These are phyloP conservation scores for Neurospora africana DNA, from an alignment of 495 filamentous ascomycete genomes.

Conservation along the genomic window DNA sequence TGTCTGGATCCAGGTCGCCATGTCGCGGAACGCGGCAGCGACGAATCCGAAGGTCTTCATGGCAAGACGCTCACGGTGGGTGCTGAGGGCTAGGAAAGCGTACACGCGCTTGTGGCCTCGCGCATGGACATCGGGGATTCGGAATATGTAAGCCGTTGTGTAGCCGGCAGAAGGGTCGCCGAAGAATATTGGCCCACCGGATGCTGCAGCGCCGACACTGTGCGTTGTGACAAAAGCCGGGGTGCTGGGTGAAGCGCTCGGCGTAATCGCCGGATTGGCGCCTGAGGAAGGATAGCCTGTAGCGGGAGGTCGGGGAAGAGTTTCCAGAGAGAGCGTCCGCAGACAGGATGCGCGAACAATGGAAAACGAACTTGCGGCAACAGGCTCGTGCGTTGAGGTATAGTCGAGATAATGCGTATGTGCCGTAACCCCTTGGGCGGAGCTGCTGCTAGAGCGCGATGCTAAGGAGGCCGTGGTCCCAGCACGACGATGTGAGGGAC, in stretches of 20 bases:
- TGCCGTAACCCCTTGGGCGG: constrained; percentile 40
- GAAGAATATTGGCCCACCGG: constrained; percentile 71
- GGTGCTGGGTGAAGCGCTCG: constrained; percentile 23
- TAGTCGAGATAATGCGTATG: constrained; percentile 82
- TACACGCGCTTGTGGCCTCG: constrained; percentile 80
- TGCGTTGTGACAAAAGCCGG: constrained; percentile 43
- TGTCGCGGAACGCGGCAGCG: constrained; percentile 61
- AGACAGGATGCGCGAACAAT: constrained; percentile 77
- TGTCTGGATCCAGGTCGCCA: constrained; percentile 61
- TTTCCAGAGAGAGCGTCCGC: constrained; percentile 77
- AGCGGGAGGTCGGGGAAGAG: constrained; percentile 55
- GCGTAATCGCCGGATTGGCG: constrained; percentile 22
- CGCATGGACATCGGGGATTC: constrained; percentile 76
- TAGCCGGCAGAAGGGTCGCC: constrained; percentile 74
- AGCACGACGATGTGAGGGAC: constrained; percentile 19
- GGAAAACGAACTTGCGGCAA: constrained; percentile 66
- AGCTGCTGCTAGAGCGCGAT: constrained; percentile 36
- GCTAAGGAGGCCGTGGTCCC: constrained; percentile 21
- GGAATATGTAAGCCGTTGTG: constrained; percentile 88
- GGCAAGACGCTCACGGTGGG: constrained; percentile 60
- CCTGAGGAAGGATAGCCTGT: constrained; percentile 15
- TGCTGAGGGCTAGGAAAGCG: constrained; percentile 70
- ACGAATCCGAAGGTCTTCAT: constrained; percentile 67
- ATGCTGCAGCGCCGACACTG: constrained; percentile 29
- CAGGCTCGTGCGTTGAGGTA: constrained; percentile 71